Percentiles rank a stretch among this genome's conserved stretches.
Evolutionary conservation across 345 rosid genomes (phyloP).

Genomic region (Moricandia moricandioides): DNA sequence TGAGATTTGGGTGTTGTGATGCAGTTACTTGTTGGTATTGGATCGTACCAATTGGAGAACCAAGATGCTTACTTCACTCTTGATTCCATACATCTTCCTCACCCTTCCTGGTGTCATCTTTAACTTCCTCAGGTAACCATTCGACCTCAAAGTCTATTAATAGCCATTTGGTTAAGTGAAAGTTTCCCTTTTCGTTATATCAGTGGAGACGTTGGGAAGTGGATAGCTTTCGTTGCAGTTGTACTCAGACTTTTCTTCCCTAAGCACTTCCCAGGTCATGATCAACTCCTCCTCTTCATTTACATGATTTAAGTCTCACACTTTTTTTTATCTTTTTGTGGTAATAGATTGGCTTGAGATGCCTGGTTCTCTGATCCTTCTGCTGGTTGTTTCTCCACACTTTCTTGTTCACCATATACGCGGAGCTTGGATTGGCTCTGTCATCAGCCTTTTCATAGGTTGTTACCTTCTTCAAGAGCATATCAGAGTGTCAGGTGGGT

Average conservation of each 20-base stretch:
- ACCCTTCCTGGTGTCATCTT: constrained; percentile 67
- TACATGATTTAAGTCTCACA: not conserved
- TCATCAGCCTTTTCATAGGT: constrained; percentile 61
- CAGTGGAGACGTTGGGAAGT: constrained; percentile 86
- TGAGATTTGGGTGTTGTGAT: not conserved
- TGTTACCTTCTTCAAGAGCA: constrained; percentile 90
- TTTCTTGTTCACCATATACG: constrained; percentile 56
- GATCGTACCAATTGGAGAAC: constrained; percentile 96
- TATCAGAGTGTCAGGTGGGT: constrained; percentile 88
- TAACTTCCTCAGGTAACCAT: constrained; percentile 57
- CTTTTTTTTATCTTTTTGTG: not conserved
- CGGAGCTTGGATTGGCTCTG: constrained; percentile 54
- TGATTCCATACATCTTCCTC: constrained; percentile 90
- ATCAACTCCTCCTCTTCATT: not conserved
- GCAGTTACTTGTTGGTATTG: constrained; percentile 79
- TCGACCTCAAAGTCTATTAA: not conserved
- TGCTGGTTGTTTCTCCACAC: constrained; percentile 61
- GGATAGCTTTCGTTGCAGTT: constrained; percentile 82
- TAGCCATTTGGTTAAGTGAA: not conserved
- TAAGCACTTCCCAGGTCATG: constrained; percentile 75
- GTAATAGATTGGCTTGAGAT: constrained; percentile 66
- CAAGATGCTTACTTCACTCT: constrained; percentile 81
- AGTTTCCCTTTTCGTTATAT: not conserved
- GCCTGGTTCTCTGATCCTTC: constrained; percentile 73
- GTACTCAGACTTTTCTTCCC: constrained; percentile 92